A percentile compares a stretch with the other conserved stretches of the same genome.
Conservation (phyloP, 179 eudicot genomes). For the Kewa caespitosa region DNA sequence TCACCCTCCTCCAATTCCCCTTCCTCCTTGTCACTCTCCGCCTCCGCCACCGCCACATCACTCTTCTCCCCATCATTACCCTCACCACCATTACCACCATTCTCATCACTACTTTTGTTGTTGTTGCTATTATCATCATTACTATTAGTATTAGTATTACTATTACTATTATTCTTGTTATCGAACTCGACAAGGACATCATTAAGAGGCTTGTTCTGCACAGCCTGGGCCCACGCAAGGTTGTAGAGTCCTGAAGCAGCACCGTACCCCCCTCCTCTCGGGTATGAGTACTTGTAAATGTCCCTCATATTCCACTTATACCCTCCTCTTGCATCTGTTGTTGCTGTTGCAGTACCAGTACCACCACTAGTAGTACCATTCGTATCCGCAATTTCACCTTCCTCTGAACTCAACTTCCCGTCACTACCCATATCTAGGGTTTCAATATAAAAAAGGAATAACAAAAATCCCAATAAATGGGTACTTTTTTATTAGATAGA, state of each 20-base stretch:
- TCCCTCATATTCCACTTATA: constrained; percentile 79
- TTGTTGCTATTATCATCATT: constrained; percentile 21
- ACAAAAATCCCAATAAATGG: neutral
- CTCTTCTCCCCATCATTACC: constrained; percentile 14
- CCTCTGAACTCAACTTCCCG: constrained; percentile 45
- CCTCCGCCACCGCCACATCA: constrained; percentile 28
- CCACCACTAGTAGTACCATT: constrained; percentile 48
- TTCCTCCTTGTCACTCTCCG: constrained; percentile 63
- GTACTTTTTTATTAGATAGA: neutral
- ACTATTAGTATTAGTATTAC: constrained; percentile 19
- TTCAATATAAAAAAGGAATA: constrained; percentile 2
- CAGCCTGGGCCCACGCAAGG: constrained; percentile 96
- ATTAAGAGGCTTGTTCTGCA: constrained; percentile 81
- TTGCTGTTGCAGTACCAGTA: constrained; percentile 29
- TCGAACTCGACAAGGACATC: constrained; percentile 50
- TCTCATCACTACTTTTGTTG: constrained; percentile 1
- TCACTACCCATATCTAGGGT: constrained; percentile 51
- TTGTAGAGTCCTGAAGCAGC: constrained; percentile 60
- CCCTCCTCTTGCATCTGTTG: constrained; percentile 33
- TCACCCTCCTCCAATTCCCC: constrained; percentile 89
- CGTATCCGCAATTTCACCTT: constrained; percentile 67
- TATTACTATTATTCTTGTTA: constrained; percentile 20
- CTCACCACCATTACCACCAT: constrained; percentile 4
- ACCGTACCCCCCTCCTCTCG: constrained; percentile 51
- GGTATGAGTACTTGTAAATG: constrained; percentile 62